Base-by-base conservation (phyloP, 148 eudicot genomes). In the Pharnaceum exiguum region DNA sequence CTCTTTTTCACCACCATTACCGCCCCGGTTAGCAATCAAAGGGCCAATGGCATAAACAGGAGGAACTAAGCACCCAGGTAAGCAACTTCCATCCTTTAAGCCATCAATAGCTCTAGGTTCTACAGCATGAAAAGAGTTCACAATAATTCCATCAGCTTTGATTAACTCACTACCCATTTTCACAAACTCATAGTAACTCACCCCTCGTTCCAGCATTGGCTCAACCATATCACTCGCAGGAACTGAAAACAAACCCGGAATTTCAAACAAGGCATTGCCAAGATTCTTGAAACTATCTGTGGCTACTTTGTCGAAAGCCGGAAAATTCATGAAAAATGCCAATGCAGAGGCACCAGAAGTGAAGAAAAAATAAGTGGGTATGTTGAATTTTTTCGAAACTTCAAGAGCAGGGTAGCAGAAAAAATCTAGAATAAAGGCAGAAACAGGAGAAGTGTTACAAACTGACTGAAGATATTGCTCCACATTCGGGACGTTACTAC, bases 21-120 rank as follows among this genome's bases (percentile, higher is more conserved):
- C 53, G 1, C 55, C 45, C 0, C 38, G 60, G n/a, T 68, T 44
- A 3, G 60, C 71, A 7, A 79, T 35, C 50, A 82, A 42, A 9
- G 89, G 89, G 12, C 89, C 89, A 0, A 82, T 49, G 45, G 73
- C 59, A 48, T 67, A 74, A 26, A 82, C 19, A 5, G 79, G 82
- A 8, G 88, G 88, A 8, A 79, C 51, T 0, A 26, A 22, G 0
- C 38, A 51, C 10, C 50, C 63, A 0, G 62, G 62, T 10, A 71
- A 62, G 63, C 82, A 76, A 5, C 15, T 49, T 3, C 81, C 81
- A 0, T 71, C 60, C 0, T 32, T 22, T 21, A 77, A 71, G 25
- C 55, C 59, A 52, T 62, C 33, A 5, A 83, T 23, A 13, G 75
- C 36, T 38, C 24, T 70, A 5, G 68, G 51, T 29, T 80, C 85